Evolutionary conservation across 441 rosid genomes (phyloP).

Genomic region (Lepidium campestre): DNA sequence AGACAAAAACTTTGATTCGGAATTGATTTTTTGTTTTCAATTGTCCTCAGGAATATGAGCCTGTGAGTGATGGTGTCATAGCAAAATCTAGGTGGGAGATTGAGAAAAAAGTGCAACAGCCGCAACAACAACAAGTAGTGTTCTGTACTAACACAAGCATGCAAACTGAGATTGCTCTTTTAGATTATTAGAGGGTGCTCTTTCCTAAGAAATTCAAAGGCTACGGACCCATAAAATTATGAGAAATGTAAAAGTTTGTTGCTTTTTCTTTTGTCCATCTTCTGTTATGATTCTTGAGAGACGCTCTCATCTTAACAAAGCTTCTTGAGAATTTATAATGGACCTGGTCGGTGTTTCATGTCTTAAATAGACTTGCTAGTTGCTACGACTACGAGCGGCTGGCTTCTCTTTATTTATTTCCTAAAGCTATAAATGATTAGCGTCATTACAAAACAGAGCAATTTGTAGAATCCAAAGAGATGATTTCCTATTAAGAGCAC

Average conservation of each 20-base stretch:
- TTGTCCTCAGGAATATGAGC: conserved; percentile 64
- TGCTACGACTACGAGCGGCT: no score
- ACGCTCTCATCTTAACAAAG: not conserved
- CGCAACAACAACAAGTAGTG: conserved; percentile 47
- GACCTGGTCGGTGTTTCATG: not conserved
- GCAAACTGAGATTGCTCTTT: conserved; percentile 61
- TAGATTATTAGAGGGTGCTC: conserved; percentile 26
- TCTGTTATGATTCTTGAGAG: not conserved
- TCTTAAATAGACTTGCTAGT: no score
- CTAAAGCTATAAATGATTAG: no score
- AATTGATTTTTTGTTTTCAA: conserved; percentile 6
- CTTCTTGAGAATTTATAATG: not conserved
- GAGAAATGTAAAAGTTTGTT: not conserved
- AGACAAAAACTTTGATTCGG: not conserved
- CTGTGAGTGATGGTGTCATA: conserved; percentile 72
- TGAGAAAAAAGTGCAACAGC: conserved; percentile 41
- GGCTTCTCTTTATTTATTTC: no score
- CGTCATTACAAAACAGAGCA: no score
- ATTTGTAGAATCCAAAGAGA: no score
- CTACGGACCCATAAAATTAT: not conserved
- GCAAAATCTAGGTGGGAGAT: conserved; percentile 82
- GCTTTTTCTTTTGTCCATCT: not conserved
- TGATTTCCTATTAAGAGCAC: no score
- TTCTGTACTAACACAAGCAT: conserved; percentile 46
- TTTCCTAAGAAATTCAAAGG: not conserved